Conservation (phyloP, 768 basidiomycete species). For the Russula virescens region DNA sequence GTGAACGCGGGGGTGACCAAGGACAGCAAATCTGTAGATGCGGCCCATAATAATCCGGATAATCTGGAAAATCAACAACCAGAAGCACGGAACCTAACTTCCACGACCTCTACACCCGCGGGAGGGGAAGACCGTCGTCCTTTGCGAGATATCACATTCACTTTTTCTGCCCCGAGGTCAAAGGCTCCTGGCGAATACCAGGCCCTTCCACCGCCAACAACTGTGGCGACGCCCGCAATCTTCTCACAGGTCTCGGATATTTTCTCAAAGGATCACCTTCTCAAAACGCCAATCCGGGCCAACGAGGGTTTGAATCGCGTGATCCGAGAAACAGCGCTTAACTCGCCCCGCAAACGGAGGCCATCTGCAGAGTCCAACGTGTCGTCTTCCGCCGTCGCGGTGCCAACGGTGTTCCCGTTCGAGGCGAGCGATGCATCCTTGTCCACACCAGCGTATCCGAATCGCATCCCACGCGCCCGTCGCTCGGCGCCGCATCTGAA, state of each 20-base stretch:
- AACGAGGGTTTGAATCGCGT: neutral
- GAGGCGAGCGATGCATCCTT: too few species aligned
- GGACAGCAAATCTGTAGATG: neutral
- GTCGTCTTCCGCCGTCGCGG: too few species aligned
- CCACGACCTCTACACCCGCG: too few species aligned
- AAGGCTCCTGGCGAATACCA: neutral
- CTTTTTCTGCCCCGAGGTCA: neutral
- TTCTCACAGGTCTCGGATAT: neutral
- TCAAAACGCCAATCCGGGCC: neutral
- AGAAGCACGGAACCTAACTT: neutral
- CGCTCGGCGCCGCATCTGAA: conserved; percentile 20
- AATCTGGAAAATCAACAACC: neutral
- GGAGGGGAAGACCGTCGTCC: neutral
- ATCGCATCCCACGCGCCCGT: conserved; percentile 7
- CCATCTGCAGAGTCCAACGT: neutral
- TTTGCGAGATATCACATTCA: conserved; percentile 2
- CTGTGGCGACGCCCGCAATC: neutral
- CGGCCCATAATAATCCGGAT: neutral
- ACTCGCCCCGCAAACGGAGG: conserved; percentile 6
- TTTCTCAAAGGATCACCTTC: neutral
- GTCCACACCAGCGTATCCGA: too few species aligned
- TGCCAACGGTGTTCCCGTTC: neutral
- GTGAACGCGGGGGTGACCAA: neutral
- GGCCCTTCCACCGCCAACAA: neutral
- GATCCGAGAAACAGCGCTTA: neutral